Conservation (phyloP, 805 yeast genomes). For the Brettanomyces anomalus region DNA sequence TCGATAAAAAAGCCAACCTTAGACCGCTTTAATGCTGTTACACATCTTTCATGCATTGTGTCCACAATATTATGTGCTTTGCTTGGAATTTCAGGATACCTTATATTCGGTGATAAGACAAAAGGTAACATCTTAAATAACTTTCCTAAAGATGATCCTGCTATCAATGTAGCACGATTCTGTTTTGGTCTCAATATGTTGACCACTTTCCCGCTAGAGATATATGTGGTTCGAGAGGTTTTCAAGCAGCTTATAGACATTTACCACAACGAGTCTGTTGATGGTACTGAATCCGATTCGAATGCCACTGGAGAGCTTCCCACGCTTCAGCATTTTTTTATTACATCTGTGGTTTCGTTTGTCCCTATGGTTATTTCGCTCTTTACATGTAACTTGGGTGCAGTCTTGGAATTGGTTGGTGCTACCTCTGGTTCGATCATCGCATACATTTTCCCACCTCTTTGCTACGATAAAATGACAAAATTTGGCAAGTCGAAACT, state of each 20-base stretch:
- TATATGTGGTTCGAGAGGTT: conserved; percentile 85
- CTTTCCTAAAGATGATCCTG: conserved; percentile 63
- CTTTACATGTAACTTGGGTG: conserved; percentile 80
- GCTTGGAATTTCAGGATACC: conserved; percentile 73
- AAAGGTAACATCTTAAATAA: conserved; percentile 86
- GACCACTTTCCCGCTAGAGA: conserved; percentile 84
- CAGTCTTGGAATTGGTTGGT: conserved; percentile 82
- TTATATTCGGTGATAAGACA: conserved; percentile 66
- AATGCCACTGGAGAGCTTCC: conserved; percentile 15
- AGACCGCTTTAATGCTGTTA: conserved; percentile 62
- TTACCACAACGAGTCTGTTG: background rate
- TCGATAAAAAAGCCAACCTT: conserved; percentile 71
- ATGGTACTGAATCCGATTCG: conserved; percentile 3
- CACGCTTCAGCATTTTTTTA: conserved; percentile 44
- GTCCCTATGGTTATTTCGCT: conserved; percentile 69
- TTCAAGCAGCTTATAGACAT: conserved; percentile 48
- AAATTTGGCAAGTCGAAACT: conserved; percentile 29
- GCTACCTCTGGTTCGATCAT: conserved; percentile 87
- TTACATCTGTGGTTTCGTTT: conserved; percentile 59
- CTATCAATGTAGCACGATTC: conserved; percentile 79
- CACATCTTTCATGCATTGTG: conserved; percentile 76
- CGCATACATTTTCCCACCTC: conserved; percentile 89
- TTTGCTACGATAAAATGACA: conserved; percentile 66
- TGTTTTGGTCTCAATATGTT: conserved; percentile 91
- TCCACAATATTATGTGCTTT: conserved; percentile 71